Evolutionary conservation across 768 basidiomycete genomes (phyloP), one percentile per base, ranked within the genome.

Genomic region (Agaricus bisporus): DNA sequence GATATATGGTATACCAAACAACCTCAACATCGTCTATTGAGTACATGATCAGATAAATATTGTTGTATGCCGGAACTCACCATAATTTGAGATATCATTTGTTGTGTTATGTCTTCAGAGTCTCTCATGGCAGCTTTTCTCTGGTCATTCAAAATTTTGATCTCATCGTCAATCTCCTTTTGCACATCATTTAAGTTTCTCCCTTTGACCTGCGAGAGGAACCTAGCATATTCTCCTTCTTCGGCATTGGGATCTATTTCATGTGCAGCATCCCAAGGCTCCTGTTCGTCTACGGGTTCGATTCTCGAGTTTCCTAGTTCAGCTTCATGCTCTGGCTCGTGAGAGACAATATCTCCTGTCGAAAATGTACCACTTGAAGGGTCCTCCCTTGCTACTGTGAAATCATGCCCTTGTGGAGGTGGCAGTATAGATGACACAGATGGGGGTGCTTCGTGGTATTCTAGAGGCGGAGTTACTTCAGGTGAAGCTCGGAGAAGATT

Each of bases 1-100:
- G 61, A 98, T 91, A 63, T 95, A 99, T 2, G 97, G 97, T 51
- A 98, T 97, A 11, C 97, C 97, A 61, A 98, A 98, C 17, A 97
- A 77, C 37, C 91, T 84, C 14, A 99, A 71, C 81, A 99, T 85
- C 46, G 85, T 81, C 94, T 98, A 59, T 15, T 15, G 22, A 15
- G 36, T 15, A 32, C 2, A 18, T 15, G 43, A 47, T 39, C 59
- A 32, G 45, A 41, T 10, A 35, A 2, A 9, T 1, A 29, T 48
- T 38, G 35, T 15, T 35, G 22, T 42, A 42, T 22, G 51, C 45
- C 17, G 43, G 49, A 11, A 63, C 73, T 12, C 62, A 83, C 82
- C 82, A 85, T 85, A 54, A 81, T 83, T 66, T 98, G 97, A 4
- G 83, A 76, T 49, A 95, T 79, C 94, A 95, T 98, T 60, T 95